Evolutionary conservation across 2,329 filamentous ascomycete species (phyloP).

Genomic region (Saccharata proteae): DNA sequence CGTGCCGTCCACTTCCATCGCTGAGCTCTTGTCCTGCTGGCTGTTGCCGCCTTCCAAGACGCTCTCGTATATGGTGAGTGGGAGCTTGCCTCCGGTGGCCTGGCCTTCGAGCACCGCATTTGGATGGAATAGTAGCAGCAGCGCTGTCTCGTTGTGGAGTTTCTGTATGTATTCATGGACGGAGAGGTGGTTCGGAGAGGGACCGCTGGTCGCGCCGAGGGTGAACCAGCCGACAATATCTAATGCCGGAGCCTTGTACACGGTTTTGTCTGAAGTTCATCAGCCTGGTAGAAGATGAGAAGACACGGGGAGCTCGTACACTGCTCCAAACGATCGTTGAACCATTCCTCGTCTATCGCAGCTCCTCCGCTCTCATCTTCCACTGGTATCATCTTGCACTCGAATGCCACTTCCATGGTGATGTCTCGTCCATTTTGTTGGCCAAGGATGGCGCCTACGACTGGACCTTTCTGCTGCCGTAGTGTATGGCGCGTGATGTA

Average conservation of each 20-base stretch:
- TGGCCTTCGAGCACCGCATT: conserved; percentile 38
- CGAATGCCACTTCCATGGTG: conserved; percentile 87
- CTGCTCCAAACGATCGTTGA: conserved; percentile 66
- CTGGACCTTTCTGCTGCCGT: conserved; percentile 59
- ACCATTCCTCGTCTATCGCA: conserved; percentile 58
- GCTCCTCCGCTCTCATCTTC: conserved; percentile 46
- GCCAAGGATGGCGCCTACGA: conserved; percentile 80
- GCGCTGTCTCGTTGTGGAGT: conserved; percentile 69
- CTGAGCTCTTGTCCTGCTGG: conserved; percentile 21
- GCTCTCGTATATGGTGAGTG: conserved; percentile 83
- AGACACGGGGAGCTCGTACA: conserved; percentile 41
- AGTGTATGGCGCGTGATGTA: conserved; percentile 87
- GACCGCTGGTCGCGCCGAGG: conserved; percentile 59
- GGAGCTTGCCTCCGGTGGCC: conserved; percentile 64
- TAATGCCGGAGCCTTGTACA: conserved; percentile 72
- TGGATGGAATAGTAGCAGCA: conserved; percentile 80
- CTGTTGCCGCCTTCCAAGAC: conserved; percentile 27
- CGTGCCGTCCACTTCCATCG: conserved; percentile 51
- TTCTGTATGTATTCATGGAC: conserved; percentile 69
- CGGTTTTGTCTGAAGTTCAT: conserved; percentile 60
- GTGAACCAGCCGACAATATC: conserved; percentile 87
- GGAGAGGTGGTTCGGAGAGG: conserved; percentile 52
- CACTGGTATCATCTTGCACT: conserved; percentile 49
- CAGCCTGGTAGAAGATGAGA: conserved; percentile 7
- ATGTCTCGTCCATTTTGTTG: conserved; percentile 84